Conservation (phyloP, 116 monocot species). For the Iris pallida region DNA sequence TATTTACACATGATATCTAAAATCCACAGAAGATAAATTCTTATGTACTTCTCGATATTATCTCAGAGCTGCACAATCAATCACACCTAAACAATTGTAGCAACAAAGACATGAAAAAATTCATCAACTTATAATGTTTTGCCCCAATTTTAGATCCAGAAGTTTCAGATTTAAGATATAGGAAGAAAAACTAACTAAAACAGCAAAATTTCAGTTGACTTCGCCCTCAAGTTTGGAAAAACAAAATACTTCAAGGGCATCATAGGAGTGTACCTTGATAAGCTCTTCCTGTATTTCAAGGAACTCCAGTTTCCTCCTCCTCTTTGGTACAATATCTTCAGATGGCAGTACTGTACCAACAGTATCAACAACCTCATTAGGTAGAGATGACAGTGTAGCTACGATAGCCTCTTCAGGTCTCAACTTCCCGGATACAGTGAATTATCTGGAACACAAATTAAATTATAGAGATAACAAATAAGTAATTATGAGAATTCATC, state of each 20-base stretch:
- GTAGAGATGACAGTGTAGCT: slow-evolving; percentile 90
- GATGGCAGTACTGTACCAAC: slow-evolving; percentile 90
- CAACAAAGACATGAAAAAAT: too few species aligned
- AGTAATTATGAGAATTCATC: background rate
- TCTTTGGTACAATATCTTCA: slow-evolving; percentile 97
- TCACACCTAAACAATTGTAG: too few species aligned
- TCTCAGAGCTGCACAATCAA: too few species aligned
- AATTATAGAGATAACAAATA: background rate
- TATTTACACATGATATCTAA: too few species aligned
- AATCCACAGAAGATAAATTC: too few species aligned
- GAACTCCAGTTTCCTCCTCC: slow-evolving; percentile 88
- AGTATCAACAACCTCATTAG: slow-evolving; percentile 98
- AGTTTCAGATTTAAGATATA: too few species aligned
- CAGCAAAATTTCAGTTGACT: too few species aligned
- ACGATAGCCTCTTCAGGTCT: slow-evolving; percentile 96
- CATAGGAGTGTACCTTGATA: background rate
- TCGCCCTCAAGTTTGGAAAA: too few species aligned
- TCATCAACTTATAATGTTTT: too few species aligned
- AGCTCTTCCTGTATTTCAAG: slow-evolving; percentile 78
- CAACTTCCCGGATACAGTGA: slow-evolving; percentile 88
- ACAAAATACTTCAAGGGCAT: background rate
- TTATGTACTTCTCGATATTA: too few species aligned
- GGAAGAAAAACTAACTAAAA: too few species aligned
- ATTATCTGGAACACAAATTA: slow-evolving; percentile 28
- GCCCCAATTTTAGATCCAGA: too few species aligned